These are phyloP conservation scores for sorghum (Sorghum bicolor) DNA, from an alignment of 176 grass and related monocot genomes.

Conservation along the genomic window DNA sequence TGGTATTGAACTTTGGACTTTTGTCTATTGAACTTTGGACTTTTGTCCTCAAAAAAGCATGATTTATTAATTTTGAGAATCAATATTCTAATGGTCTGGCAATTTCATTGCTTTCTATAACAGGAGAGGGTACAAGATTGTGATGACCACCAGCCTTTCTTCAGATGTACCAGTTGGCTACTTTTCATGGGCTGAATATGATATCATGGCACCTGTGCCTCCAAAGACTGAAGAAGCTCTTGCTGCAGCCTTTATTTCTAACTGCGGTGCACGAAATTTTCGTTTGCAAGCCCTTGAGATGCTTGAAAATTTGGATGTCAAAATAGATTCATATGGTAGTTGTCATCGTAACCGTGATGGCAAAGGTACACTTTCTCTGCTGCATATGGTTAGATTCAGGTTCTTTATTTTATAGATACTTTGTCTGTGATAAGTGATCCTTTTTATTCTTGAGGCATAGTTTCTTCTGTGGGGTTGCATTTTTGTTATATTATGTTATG, in stretches of 20 bases:
- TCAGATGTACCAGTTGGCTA: slow-evolving; percentile 97
- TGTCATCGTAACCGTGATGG: slow-evolving; percentile 94
- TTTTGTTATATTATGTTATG: background rate
- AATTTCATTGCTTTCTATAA: slow-evolving; percentile 31
- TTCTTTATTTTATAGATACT: background rate
- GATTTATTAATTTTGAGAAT: slow-evolving; percentile 35
- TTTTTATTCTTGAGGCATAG: background rate
- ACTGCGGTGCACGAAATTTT: slow-evolving; percentile 95
- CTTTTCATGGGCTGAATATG: slow-evolving; percentile 98
- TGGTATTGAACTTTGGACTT: slow-evolving; percentile 11
- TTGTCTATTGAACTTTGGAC: slow-evolving; percentile 10
- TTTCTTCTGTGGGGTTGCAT: background rate
- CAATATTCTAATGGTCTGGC: background rate
- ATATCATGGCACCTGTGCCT: slow-evolving; percentile 82
- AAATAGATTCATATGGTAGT: slow-evolving; percentile 98
- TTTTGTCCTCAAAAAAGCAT: slow-evolving; percentile 7
- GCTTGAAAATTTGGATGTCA: slow-evolving; percentile 75
- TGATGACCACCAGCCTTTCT: slow-evolving; percentile 94
- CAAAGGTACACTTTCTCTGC: slow-evolving; percentile 53
- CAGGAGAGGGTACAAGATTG: slow-evolving; percentile 86
- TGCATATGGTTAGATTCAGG: background rate
- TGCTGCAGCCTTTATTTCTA: slow-evolving; percentile 97
- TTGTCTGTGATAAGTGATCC: background rate
- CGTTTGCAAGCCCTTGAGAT: slow-evolving; percentile 86
- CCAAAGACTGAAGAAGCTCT: slow-evolving; percentile 78